Percentiles rank a stretch among this genome's conserved stretches.
Conservation (phyloP, 2,329 filamentous ascomycete genomes). For the Corniculantispora saksenae region DNA sequence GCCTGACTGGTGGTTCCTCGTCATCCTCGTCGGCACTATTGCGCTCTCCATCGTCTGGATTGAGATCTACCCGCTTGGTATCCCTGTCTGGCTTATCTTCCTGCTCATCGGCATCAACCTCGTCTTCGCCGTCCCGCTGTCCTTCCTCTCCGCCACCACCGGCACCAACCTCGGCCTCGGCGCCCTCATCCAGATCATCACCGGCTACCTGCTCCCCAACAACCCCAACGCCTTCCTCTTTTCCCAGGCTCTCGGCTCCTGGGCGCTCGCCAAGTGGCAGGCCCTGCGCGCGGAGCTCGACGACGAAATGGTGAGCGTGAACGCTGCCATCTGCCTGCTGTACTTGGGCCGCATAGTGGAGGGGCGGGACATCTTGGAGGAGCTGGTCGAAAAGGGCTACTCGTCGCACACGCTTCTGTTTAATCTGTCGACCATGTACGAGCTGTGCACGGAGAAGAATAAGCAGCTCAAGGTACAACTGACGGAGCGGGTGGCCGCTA, state of each 20-base stretch:
- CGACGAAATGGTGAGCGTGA: conserved; percentile 76
- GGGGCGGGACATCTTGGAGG: conserved; percentile 67
- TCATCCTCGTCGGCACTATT: conserved; percentile 37
- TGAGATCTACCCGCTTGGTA: conserved; percentile 27
- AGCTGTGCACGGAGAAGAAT: conserved; percentile 81
- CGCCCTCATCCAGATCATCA: conserved; percentile 44
- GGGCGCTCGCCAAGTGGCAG: conserved; percentile 53
- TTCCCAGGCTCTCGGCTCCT: conserved; percentile 14
- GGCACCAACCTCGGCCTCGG: conserved; percentile 45
- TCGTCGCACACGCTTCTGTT: conserved; percentile 82
- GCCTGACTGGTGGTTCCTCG: conserved; percentile 49
- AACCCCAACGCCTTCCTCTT: conserved; percentile 26
- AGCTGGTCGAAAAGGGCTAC: conserved; percentile 60
- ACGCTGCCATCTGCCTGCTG: conserved; percentile 79
- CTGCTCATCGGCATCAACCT: conserved; percentile 34
- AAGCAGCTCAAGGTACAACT: conserved; percentile 69
- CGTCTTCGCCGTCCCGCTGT: conserved; percentile 45
- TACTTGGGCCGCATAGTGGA: conserved; percentile 78
- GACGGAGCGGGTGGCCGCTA: conserved; percentile 66
- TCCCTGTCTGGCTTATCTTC: conserved; percentile 29
- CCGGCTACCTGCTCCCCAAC: conserved; percentile 27
- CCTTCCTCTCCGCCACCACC: conserved; percentile 46
- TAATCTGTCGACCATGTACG: conserved; percentile 88
- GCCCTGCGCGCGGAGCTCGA: conserved; percentile 42
- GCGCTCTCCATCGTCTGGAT: conserved; percentile 32